Evolutionary conservation across 2,329 filamentous ascomycete species (phyloP).

Genomic region (Cladosporium sp.): DNA sequence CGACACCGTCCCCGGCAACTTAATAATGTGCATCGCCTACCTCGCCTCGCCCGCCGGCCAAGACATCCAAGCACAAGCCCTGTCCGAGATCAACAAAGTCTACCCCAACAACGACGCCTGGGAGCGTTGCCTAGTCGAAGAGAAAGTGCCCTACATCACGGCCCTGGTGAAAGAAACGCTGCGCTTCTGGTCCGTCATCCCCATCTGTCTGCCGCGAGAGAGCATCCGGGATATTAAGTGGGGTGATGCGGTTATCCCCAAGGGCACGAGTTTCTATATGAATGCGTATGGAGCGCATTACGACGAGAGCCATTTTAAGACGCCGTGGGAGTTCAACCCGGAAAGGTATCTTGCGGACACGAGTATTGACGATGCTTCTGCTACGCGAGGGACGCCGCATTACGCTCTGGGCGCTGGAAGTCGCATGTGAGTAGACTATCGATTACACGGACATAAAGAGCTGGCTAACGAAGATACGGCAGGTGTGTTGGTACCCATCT

Average conservation of each 20-base stretch:
- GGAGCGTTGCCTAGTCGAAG: conserved; percentile 69
- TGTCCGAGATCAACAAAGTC: conserved; percentile 67
- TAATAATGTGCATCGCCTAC: conserved; percentile 78
- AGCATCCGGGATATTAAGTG: conserved; percentile 73
- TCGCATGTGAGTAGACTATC: conserved; percentile 31
- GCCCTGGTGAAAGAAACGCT: conserved; percentile 77
- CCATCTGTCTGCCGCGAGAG: conserved; percentile 72
- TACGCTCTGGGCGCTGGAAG: conserved; percentile 50
- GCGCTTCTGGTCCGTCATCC: conserved; percentile 77
- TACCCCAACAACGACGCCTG: conserved; percentile 77
- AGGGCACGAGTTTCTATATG: conserved; percentile 80
- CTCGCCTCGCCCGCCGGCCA: conserved; percentile 68
- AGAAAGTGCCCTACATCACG: conserved; percentile 74
- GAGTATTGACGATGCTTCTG: conserved; percentile 41
- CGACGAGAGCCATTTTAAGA: conserved; percentile 66
- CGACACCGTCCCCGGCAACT: conserved; percentile 76
- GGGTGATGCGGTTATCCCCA: conserved; percentile 66
- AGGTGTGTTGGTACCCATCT: conserved; percentile 41
- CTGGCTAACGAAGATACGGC: neutral
- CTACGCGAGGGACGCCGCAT: conserved; percentile 46
- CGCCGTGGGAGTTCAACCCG: conserved; percentile 64
- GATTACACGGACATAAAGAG: neutral
- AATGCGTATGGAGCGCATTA: conserved; percentile 74
- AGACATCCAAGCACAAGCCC: conserved; percentile 67
- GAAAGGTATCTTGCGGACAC: conserved; percentile 66